These are phyloP conservation scores for Amanita rubescens DNA, from an alignment of 768 basidiomycete genomes.

Conservation along the genomic window DNA sequence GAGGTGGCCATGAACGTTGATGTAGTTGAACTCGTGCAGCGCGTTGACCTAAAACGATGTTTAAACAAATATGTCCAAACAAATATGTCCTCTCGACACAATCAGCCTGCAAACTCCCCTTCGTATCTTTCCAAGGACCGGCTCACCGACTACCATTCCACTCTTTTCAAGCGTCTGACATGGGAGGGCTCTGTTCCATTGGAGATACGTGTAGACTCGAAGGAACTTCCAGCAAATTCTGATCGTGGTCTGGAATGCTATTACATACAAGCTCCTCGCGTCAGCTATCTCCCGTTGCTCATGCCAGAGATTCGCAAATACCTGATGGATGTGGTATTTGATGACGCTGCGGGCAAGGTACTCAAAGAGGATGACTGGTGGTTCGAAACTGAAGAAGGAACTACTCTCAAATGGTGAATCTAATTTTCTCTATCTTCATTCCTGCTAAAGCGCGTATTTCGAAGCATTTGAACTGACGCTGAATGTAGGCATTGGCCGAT, in stretches of 20 bases:
- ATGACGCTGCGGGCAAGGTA: slow-evolving; percentile 68
- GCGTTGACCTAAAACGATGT: neutral
- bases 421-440: neutral
- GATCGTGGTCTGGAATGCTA: slow-evolving; percentile 88
- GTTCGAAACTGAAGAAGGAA: slow-evolving; percentile 89
- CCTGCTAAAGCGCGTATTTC: neutral
- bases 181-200: slow-evolving; percentile 91
- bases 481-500: slow-evolving; percentile 93
- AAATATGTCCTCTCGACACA: slow-evolving; percentile 44
- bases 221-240: slow-evolving; percentile 84
- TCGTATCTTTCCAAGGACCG: slow-evolving; percentile 28
- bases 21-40: neutral
- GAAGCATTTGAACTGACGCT: slow-evolving; percentile 5
- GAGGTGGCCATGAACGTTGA: slow-evolving; percentile 33
- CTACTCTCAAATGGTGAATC: slow-evolving; percentile 78
- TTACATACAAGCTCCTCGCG: slow-evolving; percentile 84
- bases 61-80: neutral
- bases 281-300: slow-evolving; percentile 88
- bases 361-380: slow-evolving; percentile 93
- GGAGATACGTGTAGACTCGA: slow-evolving; percentile 82
- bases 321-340: slow-evolving; percentile 88
- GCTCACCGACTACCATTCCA: slow-evolving; percentile 49
- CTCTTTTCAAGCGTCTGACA: slow-evolving; percentile 79
- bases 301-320: slow-evolving; percentile 85
- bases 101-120: slow-evolving; percentile 24